Base-by-base conservation (phyloP, 2,329 filamentous ascomycete genomes). In the Aureobasidium sp. region DNA sequence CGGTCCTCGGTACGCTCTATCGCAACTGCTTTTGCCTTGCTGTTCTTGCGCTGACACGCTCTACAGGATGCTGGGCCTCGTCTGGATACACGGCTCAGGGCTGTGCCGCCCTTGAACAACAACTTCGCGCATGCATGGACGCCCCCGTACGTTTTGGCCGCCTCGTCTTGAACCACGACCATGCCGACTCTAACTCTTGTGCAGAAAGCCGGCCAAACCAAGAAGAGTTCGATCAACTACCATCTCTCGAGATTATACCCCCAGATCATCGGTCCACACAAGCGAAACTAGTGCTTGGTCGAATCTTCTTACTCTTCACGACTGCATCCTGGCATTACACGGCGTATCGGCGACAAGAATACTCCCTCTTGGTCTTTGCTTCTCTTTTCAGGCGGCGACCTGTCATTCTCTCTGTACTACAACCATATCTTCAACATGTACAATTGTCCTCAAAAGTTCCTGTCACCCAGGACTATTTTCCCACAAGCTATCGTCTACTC, bases 161-260 rank as follows among this genome's bases (percentile, higher is more conserved):
- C 57, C 31, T 44, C 42, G 15, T 24, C 24, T n/a, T 31, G 33
- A 40, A 6, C 22, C 24, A 29, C 45, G 24, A 40, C 27, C 37
- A 29, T 6, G 64, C 57, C 50, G 27, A 62, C 53, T 29, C 39
- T 60, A 24, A 63, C 44, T 47, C 19, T 33, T 15, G 14, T 44
- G 64, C 71, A 87, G 85, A 84, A 80, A 80, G 75, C 81, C 52
- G 74, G 75, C 66, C 74, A 77, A 61, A 73, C 76, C 66, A 83
- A 84, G 72, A 90, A 87, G 78, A 93, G 86, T 74, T 85, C 83
- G 66, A 91, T 97, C 83, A 97, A 97, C 78, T 92, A 92, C 80
- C 92, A 97, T 74, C 79, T 97, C 47, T 83, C 84, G 67, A 85
- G 94, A 70, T 83, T 89, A 78, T 89, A 88, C 69, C 85, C 85